Evolutionary conservation across 176 grass and related monocot species (phyloP).

Genomic region (Secale cereale): DNA sequence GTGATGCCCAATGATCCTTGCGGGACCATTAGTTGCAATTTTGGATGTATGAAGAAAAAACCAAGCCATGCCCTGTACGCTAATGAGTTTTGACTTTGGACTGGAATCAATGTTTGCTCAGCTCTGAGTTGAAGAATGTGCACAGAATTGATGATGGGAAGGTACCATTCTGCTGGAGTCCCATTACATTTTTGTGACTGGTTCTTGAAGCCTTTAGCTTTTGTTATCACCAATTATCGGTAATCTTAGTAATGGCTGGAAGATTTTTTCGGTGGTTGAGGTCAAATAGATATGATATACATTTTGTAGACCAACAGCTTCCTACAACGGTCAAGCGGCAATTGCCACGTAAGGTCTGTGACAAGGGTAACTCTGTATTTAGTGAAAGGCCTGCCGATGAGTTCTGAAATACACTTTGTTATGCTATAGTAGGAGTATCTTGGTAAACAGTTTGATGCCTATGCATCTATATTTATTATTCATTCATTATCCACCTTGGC

Average conservation of each 20-base stretch:
- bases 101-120: not conserved
- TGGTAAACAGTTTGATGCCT: not conserved
- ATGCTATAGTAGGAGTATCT: not conserved
- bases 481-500: slow-evolving; percentile 1
- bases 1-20: not conserved
- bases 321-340: no score
- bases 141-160: not conserved
- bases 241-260: not conserved
- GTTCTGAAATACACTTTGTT: no score
- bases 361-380: no score
- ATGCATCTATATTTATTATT: not conserved
- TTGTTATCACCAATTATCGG: slow-evolving; percentile 16
- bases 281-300: not conserved
- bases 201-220: not conserved
- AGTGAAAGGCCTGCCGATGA: no score
- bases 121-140: not conserved
- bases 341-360: no score
- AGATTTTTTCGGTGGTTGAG: not conserved
- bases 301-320: not conserved
- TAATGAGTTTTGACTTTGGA: not conserved
- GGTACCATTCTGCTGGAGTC: not conserved
- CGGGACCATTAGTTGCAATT: not conserved
- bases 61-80: not conserved
- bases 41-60: not conserved
- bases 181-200: not conserved